A percentile compares a stretch with the other conserved stretches of the same genome.
phyloP scores from a whole-genome alignment of 2,329 filamentous ascomycete species.

The Cladophialophora yegresii region DNA sequence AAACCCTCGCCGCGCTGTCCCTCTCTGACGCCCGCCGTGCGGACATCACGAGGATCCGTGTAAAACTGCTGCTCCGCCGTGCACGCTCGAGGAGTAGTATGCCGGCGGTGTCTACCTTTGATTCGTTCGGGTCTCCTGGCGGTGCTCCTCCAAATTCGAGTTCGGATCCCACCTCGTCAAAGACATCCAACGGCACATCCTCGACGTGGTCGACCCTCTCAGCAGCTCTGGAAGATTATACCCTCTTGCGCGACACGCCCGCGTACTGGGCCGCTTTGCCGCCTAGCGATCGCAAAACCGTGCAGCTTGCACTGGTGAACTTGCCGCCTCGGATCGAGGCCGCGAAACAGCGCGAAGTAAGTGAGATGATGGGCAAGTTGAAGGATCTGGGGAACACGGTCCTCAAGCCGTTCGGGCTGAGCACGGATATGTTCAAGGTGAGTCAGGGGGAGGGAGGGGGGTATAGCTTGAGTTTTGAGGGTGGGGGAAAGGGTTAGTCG shows the following conservation, averaged over 20 bases:
- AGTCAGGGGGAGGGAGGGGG: constrained; percentile 85
- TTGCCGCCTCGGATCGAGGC: constrained; percentile 71
- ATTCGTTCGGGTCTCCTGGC: neutral
- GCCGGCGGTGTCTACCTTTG: constrained; percentile 37
- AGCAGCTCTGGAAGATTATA: constrained; percentile 80
- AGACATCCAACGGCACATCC: neutral
- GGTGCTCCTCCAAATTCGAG: neutral
- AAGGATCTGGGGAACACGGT: constrained; percentile 91
- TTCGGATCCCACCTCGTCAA: neutral
- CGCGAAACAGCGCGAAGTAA: constrained; percentile 84
- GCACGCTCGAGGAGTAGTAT: constrained; percentile 71
- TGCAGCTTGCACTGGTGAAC: constrained; percentile 64
- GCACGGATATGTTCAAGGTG: constrained; percentile 93
- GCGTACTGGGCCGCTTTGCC: constrained; percentile 57
- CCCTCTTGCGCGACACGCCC: constrained; percentile 45
- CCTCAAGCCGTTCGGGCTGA: constrained; percentile 88
- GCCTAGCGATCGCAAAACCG: constrained; percentile 65
- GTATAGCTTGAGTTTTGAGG: constrained; percentile 85
- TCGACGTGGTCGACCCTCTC: constrained; percentile 77
- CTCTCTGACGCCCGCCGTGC: constrained; percentile 53
- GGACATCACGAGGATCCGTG: constrained; percentile 74
- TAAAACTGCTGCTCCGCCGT: constrained; percentile 79
- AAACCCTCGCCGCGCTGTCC: constrained; percentile 47
- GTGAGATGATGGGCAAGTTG: constrained; percentile 96
- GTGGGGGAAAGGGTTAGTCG: constrained; percentile 16